Percentiles rank a stretch among this genome's conserved stretches.
Conservation (phyloP, 345 rosid genomes). For the Euphorbia pulcherrima region DNA sequence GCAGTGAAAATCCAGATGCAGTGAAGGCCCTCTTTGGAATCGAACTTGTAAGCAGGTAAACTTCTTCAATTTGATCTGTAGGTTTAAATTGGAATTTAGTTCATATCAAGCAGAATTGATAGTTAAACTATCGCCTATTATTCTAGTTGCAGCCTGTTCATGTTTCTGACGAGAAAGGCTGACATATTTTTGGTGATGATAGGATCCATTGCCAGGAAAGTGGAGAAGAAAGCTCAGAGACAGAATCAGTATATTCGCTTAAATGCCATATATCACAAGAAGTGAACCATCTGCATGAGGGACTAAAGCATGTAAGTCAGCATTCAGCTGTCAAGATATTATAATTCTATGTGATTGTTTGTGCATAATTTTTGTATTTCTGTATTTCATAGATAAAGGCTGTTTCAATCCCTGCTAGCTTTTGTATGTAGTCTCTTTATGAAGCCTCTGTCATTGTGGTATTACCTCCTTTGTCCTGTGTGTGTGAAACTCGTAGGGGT, state of each 20-base stretch:
- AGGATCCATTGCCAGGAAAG: slow-evolving; percentile 93
- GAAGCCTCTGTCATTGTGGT: not conserved
- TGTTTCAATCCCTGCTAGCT: not conserved
- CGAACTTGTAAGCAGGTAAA: slow-evolving; percentile 81
- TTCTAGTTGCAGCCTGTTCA: not conserved
- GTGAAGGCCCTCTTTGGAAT: slow-evolving; percentile 79
- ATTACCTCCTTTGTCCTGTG: not conserved
- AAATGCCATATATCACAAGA: slow-evolving; percentile 98
- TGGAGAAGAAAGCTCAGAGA: slow-evolving; percentile 76
- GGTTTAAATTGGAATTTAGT: not conserved
- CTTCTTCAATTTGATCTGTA: not conserved
- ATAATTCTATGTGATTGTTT: not conserved
- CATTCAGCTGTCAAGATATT: not conserved
- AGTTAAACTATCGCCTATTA: not conserved
- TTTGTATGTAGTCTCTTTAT: not conserved
- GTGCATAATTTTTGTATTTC: not conserved
- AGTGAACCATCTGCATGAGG: slow-evolving; percentile 98
- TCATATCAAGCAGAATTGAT: not conserved
- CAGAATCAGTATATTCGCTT: slow-evolving; percentile 80
- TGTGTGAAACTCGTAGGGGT: too few species aligned
- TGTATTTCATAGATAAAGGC: not conserved
- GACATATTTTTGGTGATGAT: slow-evolving; percentile 1
- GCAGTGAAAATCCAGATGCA: slow-evolving; percentile 67
- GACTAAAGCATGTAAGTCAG: slow-evolving; percentile 81
- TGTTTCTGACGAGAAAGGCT: not conserved